Base-by-base conservation (phyloP, 2,329 filamentous ascomycete genomes). In the Aspergillus flavus region DNA sequence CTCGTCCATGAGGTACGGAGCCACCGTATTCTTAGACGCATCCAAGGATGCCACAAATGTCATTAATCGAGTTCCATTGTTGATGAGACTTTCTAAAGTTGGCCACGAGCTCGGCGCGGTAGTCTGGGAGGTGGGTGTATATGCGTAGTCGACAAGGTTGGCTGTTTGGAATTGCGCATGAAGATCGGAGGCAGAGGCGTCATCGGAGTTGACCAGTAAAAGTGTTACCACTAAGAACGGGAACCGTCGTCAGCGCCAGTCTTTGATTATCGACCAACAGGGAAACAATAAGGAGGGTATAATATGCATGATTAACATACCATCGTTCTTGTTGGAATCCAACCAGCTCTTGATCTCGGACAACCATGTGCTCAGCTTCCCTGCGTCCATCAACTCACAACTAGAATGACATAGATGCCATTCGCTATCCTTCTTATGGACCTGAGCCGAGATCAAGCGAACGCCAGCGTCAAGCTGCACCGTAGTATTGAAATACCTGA, bases 391-490 rank as follows among this genome's bases (percentile, higher is more conserved):
- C 7, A 93, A 78, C 4, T 77, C 71, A 78, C 91, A 94, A 46
- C 79, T 83, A 19, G 86, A 86, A 77, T 94, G 91, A 75, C 91
- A 94, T 45, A 94, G 82, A 66, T 86, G 84, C 74, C 91, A 87
- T 63, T 80, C 81, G 54, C 82, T 82, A 67, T 85, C 81, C 57
- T 81, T 76, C 68, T 86, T 80, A 80, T 94, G 91, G 1, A 93
- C 87, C 77, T 94, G 91, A 0, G 84, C 88, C 63, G 90, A 87
- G 16, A 94, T 83, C 46, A 94, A 79, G 19, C 91, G 86, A 36
- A 94, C 83, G 21, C 91, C 91, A 5, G 89, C 87, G 61, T 88
- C 84, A 59, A 94, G 85, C 61, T 92, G 90, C 6, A 85, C 79
- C 2, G 89, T 91, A 7, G 89, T 89, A 76, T 93, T 91, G 78